Percentiles rank a stretch among this genome's conserved stretches.
These are phyloP conservation scores for Tolypocladium tundrense DNA, from an alignment of 2,329 filamentous ascomycete genomes.

Conservation along the genomic window DNA sequence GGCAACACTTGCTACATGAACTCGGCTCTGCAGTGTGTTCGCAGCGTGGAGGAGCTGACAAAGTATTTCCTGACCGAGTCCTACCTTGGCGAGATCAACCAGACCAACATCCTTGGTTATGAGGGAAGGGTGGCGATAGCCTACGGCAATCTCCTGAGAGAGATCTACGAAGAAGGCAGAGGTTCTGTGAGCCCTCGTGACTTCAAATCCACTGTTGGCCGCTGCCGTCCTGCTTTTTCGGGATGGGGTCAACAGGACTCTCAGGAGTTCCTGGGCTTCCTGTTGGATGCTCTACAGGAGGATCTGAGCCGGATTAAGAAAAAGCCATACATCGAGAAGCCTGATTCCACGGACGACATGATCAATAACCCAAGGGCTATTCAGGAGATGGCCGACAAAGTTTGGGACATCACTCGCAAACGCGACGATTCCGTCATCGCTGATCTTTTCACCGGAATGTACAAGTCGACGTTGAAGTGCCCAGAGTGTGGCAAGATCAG, in stretches of 20 bases:
- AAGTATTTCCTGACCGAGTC: conserved; percentile 75
- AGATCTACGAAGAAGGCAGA: conserved; percentile 64
- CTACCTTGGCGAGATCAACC: conserved; percentile 74
- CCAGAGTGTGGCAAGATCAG: conserved; percentile 88
- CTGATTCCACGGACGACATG: conserved; percentile 95
- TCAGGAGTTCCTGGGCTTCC: conserved; percentile 90
- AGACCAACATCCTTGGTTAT: conserved; percentile 74
- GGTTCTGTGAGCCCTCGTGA: conserved; percentile 66
- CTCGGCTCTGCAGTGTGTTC: conserved; percentile 87
- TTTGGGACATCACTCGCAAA: conserved; percentile 84
- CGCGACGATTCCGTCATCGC: conserved; percentile 93
- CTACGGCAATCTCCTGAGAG: conserved; percentile 65
- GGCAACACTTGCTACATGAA: conserved; percentile 99
- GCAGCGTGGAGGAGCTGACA: conserved; percentile 86
- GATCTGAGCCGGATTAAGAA: conserved; percentile 88
- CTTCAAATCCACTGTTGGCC: conserved; percentile 76
- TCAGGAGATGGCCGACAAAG: conserved; percentile 72
- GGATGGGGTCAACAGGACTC: conserved; percentile 96
- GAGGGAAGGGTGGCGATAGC: conserved; percentile 77
- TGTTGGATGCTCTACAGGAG: conserved; percentile 90
- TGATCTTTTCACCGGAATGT: conserved; percentile 93
- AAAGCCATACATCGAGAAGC: conserved; percentile 96
- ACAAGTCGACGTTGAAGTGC: conserved; percentile 94
- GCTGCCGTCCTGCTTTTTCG: conserved; percentile 75
- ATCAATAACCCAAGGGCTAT: conserved; percentile 74